phyloP scores from a whole-genome alignment of 495 filamentous ascomycete species.

The Penicillium alfredii region DNA sequence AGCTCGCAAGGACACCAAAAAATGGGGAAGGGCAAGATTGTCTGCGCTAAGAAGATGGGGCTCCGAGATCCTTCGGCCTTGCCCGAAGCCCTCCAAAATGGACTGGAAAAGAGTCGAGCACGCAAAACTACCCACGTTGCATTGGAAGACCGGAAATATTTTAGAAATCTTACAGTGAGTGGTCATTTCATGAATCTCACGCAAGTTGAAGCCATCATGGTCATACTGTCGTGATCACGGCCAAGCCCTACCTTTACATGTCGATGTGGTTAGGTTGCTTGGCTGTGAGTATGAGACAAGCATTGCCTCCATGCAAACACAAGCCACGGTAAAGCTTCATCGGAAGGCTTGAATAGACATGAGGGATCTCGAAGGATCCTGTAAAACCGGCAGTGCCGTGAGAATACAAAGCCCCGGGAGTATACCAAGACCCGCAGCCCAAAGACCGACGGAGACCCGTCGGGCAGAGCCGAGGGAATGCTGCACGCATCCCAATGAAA shows the following conservation, averaged over 20 bases:
- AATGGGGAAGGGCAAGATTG: too few species aligned
- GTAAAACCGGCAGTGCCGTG: too few species aligned
- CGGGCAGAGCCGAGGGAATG: too few species aligned
- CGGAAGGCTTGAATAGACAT: slow-evolving; percentile 7
- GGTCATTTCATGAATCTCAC: neutral
- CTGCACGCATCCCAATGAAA: too few species aligned
- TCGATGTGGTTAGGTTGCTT: too few species aligned
- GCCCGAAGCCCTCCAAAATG: slow-evolving; percentile 1
- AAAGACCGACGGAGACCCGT: slow-evolving; percentile 23
- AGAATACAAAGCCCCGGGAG: too few species aligned
- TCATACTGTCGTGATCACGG: slow-evolving; percentile 2
- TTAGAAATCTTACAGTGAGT: neutral
- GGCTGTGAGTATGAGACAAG: slow-evolving; percentile 1
- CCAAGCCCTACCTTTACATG: too few species aligned
- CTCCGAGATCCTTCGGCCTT: slow-evolving; percentile 6
- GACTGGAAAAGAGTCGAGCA: too few species aligned
- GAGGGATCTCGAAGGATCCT: too few species aligned
- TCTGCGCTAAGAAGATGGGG: too few species aligned
- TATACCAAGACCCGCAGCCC: slow-evolving; percentile 7
- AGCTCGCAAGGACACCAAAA: too few species aligned
- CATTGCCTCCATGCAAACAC: neutral
- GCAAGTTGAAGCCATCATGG: slow-evolving; percentile 4
- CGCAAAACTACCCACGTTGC: slow-evolving; percentile 1
- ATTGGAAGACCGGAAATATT: neutral
- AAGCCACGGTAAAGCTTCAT: slow-evolving; percentile 18